A percentile compares a stretch with the other conserved stretches of the same genome.
Conservation (phyloP, 306 rosid species). For the Pterocarpus macrocarpus region DNA sequence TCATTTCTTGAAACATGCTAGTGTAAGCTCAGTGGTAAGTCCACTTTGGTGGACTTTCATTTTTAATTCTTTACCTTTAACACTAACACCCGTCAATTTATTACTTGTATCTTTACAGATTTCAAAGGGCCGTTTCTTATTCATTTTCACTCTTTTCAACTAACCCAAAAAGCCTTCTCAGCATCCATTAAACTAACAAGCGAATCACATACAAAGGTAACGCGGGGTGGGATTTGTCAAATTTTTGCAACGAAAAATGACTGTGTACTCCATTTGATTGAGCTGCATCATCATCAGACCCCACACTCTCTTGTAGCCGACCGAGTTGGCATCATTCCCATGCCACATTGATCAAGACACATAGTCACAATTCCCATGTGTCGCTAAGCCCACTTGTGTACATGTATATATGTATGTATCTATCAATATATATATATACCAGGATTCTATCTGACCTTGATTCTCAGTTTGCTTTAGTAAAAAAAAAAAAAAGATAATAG, state of each 20-base stretch:
- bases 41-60: slow-evolving; percentile 22
- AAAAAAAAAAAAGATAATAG: neutral
- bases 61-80: slow-evolving; percentile 15
- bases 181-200: slow-evolving; percentile 43
- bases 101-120: slow-evolving; percentile 33
- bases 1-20: slow-evolving; percentile 12
- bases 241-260: slow-evolving; percentile 34
- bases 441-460: slow-evolving; percentile 16
- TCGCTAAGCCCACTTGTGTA: neutral
- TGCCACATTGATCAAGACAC: slow-evolving; percentile 40
- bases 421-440: neutral
- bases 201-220: slow-evolving; percentile 28
- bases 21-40: slow-evolving; percentile 19
- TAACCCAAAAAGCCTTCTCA: slow-evolving; percentile 49
- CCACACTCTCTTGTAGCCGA: slow-evolving; percentile 44
- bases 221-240: slow-evolving; percentile 31
- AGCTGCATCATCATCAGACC: slow-evolving; percentile 37
- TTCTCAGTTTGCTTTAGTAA: neutral
- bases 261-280: slow-evolving; percentile 44
- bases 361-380: neutral
- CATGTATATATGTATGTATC: neutral
- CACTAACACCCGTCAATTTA: slow-evolving; percentile 2
- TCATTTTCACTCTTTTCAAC: slow-evolving; percentile 43
- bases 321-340: slow-evolving; percentile 43
- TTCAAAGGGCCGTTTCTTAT: slow-evolving; percentile 40